These are phyloP conservation scores for Bacterosira constricta DNA, from an alignment of 108 stramenopile species.

Conservation along the genomic window DNA sequence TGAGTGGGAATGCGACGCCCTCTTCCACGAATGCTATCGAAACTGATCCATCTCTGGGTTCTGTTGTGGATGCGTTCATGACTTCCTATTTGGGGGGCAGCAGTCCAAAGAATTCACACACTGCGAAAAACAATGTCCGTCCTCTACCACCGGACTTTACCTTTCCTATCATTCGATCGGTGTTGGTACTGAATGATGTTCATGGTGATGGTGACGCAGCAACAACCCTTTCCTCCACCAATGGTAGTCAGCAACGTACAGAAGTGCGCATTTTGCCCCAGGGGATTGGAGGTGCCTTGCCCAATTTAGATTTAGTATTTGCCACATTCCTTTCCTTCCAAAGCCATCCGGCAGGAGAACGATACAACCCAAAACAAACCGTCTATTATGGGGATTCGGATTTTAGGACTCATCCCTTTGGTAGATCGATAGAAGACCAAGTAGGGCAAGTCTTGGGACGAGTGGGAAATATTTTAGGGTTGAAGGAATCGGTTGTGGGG, in stretches of 20 bases:
- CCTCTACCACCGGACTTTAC: constrained; percentile 59
- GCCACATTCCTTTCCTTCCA: constrained; percentile 52
- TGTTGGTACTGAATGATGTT: constrained; percentile 61
- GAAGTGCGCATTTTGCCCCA: constrained; percentile 68
- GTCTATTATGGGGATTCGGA: constrained; percentile 34
- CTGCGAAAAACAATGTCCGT: neutral
- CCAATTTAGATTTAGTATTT: constrained; percentile 86
- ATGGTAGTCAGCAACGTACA: constrained; percentile 1
- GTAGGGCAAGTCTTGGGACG: neutral
- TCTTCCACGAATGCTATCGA: neutral
- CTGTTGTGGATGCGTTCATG: constrained; percentile 35
- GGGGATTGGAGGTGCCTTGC: constrained; percentile 72
- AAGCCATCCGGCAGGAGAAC: constrained; percentile 24
- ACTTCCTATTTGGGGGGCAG: constrained; percentile 28
- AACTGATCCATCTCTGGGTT: constrained; percentile 17
- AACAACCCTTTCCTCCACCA: neutral
- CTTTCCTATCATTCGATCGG: constrained; percentile 63
- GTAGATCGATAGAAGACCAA: neutral
- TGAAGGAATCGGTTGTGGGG: constrained; percentile 22
- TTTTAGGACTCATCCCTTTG: constrained; percentile 31
- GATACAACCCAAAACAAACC: neutral
- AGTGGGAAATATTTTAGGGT: constrained; percentile 4
- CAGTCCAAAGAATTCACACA: neutral
- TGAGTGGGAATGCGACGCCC: neutral
- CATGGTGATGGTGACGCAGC: neutral